Evolutionary conservation across 805 yeast species (phyloP).

Genomic region (Ogataea populi-albae): DNA sequence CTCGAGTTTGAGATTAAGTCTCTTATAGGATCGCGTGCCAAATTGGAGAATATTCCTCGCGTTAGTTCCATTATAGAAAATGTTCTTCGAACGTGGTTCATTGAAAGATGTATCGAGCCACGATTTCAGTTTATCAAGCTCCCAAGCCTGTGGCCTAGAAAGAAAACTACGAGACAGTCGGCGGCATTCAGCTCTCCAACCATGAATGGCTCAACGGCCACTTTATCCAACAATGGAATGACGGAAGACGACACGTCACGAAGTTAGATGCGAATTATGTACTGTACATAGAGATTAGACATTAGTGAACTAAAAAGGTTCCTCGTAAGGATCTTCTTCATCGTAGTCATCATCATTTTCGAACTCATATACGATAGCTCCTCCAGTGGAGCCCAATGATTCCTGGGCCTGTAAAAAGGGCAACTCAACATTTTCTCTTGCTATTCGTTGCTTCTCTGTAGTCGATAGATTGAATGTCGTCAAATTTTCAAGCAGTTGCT

Average conservation of each 20-base stretch:
- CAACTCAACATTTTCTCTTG: conserved; percentile 79
- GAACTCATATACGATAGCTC: conserved; percentile 93
- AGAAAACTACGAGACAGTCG: conserved; percentile 50
- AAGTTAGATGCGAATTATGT: too few species aligned
- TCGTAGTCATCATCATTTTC: conserved; percentile 98
- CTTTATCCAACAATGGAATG: conserved; percentile 4
- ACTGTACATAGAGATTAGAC: too few species aligned
- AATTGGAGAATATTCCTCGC: conserved; percentile 90
- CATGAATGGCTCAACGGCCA: background rate
- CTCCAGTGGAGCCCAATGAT: conserved; percentile 64
- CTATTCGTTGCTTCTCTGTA: conserved; percentile 68
- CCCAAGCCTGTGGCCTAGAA: conserved; percentile 86
- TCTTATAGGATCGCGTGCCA: conserved; percentile 87
- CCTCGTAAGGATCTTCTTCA: conserved; percentile 97
- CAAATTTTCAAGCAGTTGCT: conserved; percentile 59
- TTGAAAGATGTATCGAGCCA: conserved; percentile 92
- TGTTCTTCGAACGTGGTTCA: conserved; percentile 82
- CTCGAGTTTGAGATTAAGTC: conserved; percentile 87
- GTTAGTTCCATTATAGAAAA: conserved; percentile 80
- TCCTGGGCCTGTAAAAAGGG: conserved; percentile 92
- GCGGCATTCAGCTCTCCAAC: conserved; percentile 5
- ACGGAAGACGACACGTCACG: conserved; percentile 18
- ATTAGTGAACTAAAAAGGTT: conserved; percentile 83
- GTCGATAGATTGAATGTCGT: conserved; percentile 87
- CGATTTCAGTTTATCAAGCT: conserved; percentile 79